These are phyloP conservation scores for Somion occarium DNA, from an alignment of 1,284 basidiomycete species.

Conservation along the genomic window DNA sequence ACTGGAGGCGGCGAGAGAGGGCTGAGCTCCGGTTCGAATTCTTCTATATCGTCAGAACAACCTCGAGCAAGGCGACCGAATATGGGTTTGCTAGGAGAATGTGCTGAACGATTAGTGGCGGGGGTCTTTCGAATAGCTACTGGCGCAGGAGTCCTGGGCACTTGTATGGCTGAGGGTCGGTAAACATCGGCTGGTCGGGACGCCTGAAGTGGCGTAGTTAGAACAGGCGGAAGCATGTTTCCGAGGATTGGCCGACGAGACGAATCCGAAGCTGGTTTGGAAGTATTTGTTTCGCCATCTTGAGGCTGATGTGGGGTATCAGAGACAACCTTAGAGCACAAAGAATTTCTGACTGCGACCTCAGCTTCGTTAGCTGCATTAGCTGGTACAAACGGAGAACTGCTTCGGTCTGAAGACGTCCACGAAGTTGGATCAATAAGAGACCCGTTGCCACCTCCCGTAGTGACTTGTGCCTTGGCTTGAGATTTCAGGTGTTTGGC, in stretches of 20 bases:
- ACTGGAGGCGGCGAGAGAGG: conserved; percentile 1
- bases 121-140: neutral
- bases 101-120: conserved; percentile 1
- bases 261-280: too few species aligned
- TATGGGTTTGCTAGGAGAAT: conserved; percentile 13
- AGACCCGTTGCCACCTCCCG: conserved; percentile 18
- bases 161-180: neutral
- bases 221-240: too few species aligned
- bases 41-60: conserved; percentile 27
- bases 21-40: conserved; percentile 22
- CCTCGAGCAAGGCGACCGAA: conserved; percentile 22
- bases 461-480: conserved; percentile 11
- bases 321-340: too few species aligned
- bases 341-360: too few species aligned
- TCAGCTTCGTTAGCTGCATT: too few species aligned
- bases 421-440: conserved; percentile 30
- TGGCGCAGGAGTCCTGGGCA: neutral
- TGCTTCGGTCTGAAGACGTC: conserved; percentile 26
- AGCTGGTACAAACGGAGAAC: conserved; percentile 20
- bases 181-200: neutral
- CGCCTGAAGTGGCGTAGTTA: neutral
- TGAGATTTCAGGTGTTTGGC: conserved; percentile 24
- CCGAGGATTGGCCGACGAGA: too few species aligned
- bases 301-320: too few species aligned
- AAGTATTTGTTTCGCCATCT: too few species aligned